Evolutionary conservation across 2,329 filamentous ascomycete species (phyloP).

Genomic region (Podosphaera aphanis): DNA sequence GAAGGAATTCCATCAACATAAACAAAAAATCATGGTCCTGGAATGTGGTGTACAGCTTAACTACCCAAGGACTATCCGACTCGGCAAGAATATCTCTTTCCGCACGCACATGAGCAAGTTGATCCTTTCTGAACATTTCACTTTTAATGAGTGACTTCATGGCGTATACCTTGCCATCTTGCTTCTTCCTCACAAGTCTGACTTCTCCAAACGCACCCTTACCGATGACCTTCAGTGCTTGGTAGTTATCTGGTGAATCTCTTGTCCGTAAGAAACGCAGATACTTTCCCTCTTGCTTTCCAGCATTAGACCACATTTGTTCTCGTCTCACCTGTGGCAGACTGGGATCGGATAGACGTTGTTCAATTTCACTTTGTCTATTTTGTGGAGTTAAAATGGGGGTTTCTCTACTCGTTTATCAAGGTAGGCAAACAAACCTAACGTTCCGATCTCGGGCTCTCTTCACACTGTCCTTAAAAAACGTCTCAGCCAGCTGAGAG

Average conservation of each 20-base stretch:
- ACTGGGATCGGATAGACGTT: slow-evolving; percentile 54
- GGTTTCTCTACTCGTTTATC: not conserved
- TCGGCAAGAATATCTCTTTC: slow-evolving; percentile 95
- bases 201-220: slow-evolving; percentile 98
- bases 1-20: slow-evolving; percentile 98
- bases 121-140: slow-evolving; percentile 99
- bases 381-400: slow-evolving; percentile 1
- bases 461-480: slow-evolving; percentile 98
- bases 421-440: slow-evolving; percentile 32
- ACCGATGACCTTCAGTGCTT: slow-evolving; percentile 90
- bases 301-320: slow-evolving; percentile 63
- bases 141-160: slow-evolving; percentile 97
- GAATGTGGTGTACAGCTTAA: slow-evolving; percentile 95
- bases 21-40: slow-evolving; percentile 92
- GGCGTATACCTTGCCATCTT: slow-evolving; percentile 90
- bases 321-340: slow-evolving; percentile 56
- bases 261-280: slow-evolving; percentile 83
- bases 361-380: slow-evolving; percentile 81
- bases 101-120: slow-evolving; percentile 86
- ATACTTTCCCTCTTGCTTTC: slow-evolving; percentile 77
- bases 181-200: slow-evolving; percentile 87
- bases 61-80: slow-evolving; percentile 98
- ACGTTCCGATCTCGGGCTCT: slow-evolving; percentile 85
- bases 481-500: slow-evolving; percentile 53
- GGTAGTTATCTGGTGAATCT: slow-evolving; percentile 84